Percentiles rank a stretch among this genome's conserved stretches.
Conservation (phyloP, 2,329 filamentous ascomycete genomes). For the Apiospora marii region DNA sequence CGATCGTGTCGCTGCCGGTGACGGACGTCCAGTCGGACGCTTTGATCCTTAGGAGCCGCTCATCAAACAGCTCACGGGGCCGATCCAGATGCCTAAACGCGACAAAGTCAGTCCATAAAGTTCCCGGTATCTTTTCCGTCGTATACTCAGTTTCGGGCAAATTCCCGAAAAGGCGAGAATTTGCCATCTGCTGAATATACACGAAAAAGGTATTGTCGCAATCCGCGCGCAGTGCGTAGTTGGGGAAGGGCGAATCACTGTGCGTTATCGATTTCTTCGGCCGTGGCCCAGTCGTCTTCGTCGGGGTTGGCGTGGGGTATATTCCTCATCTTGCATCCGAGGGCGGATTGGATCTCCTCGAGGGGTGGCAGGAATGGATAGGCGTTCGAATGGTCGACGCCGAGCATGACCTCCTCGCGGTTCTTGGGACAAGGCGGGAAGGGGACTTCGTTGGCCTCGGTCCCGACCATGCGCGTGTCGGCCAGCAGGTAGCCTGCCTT, state of each 20-base stretch:
- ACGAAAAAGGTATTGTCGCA: background rate
- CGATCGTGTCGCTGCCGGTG: background rate
- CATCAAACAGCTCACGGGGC: background rate
- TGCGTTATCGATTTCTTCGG: constrained; percentile 7
- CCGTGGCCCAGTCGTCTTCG: constrained; percentile 2
- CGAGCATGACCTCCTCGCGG: constrained; percentile 19
- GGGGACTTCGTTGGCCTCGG: background rate
- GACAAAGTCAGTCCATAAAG: background rate
- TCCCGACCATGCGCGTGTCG: background rate
- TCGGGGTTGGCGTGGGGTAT: background rate
- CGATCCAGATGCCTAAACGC: background rate
- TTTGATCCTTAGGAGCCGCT: background rate
- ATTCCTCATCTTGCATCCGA: constrained; percentile 19
- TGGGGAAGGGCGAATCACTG: constrained; percentile 7
- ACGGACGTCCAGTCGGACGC: constrained; percentile 9
- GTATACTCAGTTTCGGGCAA: background rate
- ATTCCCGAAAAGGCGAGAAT: background rate
- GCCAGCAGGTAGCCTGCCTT: constrained; percentile 23
- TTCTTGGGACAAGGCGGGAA: background rate
- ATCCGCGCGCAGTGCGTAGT: background rate
- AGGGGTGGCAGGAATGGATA: constrained; percentile 15
- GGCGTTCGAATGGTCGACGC: constrained; percentile 11
- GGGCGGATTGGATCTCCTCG: background rate
- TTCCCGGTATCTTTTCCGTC: background rate
- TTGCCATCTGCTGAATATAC: background rate